These are phyloP conservation scores for Linum trigynum DNA, from an alignment of 345 rosid genomes.

Conservation along the genomic window DNA sequence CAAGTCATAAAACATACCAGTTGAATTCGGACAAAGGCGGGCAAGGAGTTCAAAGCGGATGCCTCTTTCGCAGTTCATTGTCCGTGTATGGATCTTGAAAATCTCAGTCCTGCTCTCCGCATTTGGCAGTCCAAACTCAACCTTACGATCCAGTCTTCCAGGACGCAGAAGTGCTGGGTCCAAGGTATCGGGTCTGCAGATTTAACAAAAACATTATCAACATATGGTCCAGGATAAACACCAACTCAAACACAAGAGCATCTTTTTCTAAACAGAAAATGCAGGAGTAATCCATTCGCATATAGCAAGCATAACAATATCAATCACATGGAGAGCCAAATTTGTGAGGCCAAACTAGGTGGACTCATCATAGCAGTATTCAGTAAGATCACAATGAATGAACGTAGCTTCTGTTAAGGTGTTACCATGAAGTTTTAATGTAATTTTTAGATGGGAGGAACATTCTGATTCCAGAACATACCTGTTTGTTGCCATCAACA, in stretches of 20 bases:
- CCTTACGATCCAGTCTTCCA: conserved; percentile 85
- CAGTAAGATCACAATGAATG: no score
- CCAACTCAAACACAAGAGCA: no score
- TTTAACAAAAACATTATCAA: neutral
- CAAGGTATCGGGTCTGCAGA: conserved; percentile 72
- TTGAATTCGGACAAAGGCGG: conserved; percentile 87
- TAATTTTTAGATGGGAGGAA: no score
- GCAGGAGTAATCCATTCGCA: no score
- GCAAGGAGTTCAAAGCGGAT: conserved; percentile 89
- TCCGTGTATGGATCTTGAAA: conserved; percentile 84
- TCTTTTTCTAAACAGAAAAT: no score
- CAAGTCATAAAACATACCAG: conserved; percentile 32
- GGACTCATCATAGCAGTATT: no score
- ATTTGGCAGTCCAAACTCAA: conserved; percentile 91
- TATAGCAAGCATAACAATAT: no score
- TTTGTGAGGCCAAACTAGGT: no score
- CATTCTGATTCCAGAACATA: conserved; percentile 5
- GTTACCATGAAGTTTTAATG: no score
- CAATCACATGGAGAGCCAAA: no score
- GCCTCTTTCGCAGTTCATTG: conserved; percentile 88
- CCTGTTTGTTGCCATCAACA: conserved; percentile 99
- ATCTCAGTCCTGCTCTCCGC: conserved; percentile 86
- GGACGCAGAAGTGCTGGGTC: conserved; percentile 98
- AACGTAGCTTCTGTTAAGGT: no score
- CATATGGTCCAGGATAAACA: neutral